Evolutionary conservation across 2,329 filamentous ascomycete genomes (phyloP).

Genomic region (Sporothrix brunneoviolacea): DNA sequence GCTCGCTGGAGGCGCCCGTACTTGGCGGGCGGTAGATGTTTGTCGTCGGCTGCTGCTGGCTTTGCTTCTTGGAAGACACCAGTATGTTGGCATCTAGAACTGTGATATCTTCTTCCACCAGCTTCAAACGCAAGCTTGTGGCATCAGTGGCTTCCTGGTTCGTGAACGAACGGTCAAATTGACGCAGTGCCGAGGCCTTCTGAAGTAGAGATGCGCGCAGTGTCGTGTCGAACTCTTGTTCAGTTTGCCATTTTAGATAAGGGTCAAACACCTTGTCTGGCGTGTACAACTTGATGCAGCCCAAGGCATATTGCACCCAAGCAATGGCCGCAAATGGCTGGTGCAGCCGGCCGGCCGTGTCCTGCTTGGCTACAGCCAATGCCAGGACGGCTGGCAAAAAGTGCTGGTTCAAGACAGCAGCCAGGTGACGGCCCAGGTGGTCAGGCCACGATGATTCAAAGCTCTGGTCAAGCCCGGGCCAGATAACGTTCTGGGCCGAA

Average conservation of each 20-base stretch:
- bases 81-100: constrained; percentile 5
- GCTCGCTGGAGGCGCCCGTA: constrained; percentile 21
- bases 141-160: constrained; percentile 52
- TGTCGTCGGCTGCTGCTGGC: constrained; percentile 2
- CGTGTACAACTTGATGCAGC: constrained; percentile 71
- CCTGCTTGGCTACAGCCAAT: constrained; percentile 30
- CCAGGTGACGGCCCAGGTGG: constrained; percentile 25
- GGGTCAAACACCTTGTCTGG: constrained; percentile 86
- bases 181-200: constrained; percentile 53
- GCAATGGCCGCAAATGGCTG: constrained; percentile 46
- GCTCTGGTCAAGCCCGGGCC: constrained; percentile 3
- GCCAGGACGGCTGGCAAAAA: constrained; percentile 41
- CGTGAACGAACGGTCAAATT: constrained; percentile 62
- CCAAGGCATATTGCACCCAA: constrained; percentile 70
- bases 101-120: constrained; percentile 55
- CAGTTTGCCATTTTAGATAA: constrained; percentile 57
- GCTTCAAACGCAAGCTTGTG: constrained; percentile 55
- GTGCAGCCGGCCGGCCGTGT: constrained; percentile 17
- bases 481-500: constrained; percentile 6
- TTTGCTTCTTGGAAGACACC: not conserved
- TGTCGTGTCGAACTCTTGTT: constrained; percentile 51
- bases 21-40: constrained; percentile 17
- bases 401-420: constrained; percentile 33
- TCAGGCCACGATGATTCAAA: constrained; percentile 17
- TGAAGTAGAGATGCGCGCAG: constrained; percentile 48